phyloP scores from a whole-genome alignment of 257 asterid species.

The Euphrasia confusa region DNA sequence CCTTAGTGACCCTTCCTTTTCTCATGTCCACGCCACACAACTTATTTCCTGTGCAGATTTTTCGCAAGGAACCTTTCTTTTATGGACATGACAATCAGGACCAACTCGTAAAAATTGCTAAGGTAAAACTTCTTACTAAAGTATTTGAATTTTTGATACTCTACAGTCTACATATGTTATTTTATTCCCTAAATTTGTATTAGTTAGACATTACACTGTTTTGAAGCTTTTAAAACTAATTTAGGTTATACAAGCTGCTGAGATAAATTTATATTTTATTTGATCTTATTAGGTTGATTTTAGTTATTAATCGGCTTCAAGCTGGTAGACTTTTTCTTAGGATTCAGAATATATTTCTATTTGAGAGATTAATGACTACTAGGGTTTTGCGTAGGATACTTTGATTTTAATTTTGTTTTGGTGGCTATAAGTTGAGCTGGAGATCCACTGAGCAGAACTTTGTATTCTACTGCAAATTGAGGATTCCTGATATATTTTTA shows the following conservation, averaged over 20 bases:
- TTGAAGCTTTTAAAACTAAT: not conserved
- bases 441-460: too few species aligned
- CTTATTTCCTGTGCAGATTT: conserved; percentile 45
- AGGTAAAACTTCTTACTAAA: conserved; percentile 36
- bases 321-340: too few species aligned
- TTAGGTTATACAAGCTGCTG: not conserved
- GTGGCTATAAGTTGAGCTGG: too few species aligned
- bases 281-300: too few species aligned
- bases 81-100: conserved; percentile 97
- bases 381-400: too few species aligned
- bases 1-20: not conserved
- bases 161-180: not conserved
- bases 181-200: conserved; percentile 1
- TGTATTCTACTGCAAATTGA: too few species aligned
- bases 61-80: conserved; percentile 98
- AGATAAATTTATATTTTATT: not conserved
- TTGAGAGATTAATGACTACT: too few species aligned
- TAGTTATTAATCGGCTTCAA: too few species aligned
- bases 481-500: too few species aligned
- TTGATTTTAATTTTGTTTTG: too few species aligned
- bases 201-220: conserved; percentile 11
- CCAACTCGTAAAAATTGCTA: conserved; percentile 95
- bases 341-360: too few species aligned
- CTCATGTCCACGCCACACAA: not conserved
- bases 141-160: conserved; percentile 1